phyloP scores from a whole-genome alignment of 495 filamentous ascomycete species.

The Daldinia loculata region DNA sequence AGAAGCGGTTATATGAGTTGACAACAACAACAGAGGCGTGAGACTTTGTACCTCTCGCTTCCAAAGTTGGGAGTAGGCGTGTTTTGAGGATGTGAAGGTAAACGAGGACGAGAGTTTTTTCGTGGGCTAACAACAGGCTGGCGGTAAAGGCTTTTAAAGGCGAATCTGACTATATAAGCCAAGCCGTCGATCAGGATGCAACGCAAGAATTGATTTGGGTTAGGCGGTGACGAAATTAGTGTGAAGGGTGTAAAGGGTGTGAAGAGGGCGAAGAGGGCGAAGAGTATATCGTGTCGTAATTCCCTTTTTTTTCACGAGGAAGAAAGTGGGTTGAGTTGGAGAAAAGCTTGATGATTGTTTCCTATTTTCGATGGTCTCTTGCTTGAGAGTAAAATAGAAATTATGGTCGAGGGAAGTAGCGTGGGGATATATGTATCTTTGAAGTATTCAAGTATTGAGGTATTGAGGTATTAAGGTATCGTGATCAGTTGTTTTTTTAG shows the following conservation, averaged over 20 bases:
- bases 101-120: conserved; percentile 17
- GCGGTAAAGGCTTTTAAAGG: conserved; percentile 3
- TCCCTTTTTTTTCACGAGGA: conserved; percentile 1
- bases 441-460: conserved; percentile 11
- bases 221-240: conserved; percentile 36
- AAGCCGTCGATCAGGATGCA: conserved; percentile 1
- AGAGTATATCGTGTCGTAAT: conserved; percentile 22
- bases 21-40: background rate
- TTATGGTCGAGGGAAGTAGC: background rate
- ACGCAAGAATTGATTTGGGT: background rate
- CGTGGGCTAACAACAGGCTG: background rate
- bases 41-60: background rate
- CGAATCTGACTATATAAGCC: background rate
- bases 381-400: conserved; percentile 2
- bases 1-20: conserved; percentile 6
- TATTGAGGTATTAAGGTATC: conserved; percentile 20
- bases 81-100: background rate
- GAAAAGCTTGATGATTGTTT: conserved; percentile 13
- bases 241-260: conserved; percentile 12
- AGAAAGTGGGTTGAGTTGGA: conserved; percentile 18
- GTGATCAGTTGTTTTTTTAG: conserved; percentile 22
- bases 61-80: background rate
- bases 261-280: conserved; percentile 14
- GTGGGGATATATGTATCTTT: conserved; percentile 11
- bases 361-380: conserved; percentile 1